A percentile compares a stretch with the other conserved stretches of the same genome.
phyloP scores from a whole-genome alignment of 2,329 filamentous ascomycete species.

The Rasamsonia emersonii region DNA sequence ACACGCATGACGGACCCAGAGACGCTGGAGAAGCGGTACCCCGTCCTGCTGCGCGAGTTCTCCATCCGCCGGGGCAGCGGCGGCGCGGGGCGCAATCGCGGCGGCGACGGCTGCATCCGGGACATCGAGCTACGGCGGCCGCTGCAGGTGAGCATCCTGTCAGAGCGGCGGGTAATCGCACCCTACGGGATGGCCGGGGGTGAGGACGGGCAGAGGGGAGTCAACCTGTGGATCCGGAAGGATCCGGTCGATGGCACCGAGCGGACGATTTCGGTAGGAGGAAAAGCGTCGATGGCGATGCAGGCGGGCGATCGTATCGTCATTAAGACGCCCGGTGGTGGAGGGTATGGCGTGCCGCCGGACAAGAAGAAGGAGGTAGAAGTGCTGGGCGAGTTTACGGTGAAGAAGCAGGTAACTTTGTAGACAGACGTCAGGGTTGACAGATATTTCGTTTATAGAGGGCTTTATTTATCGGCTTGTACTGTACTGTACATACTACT shows the following conservation, averaged over 20 bases:
- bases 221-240: conserved; percentile 80
- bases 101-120: conserved; percentile 67
- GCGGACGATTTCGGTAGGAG: conserved; percentile 50
- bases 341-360: conserved; percentile 28
- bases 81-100: conserved; percentile 57
- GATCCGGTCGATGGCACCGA: conserved; percentile 50
- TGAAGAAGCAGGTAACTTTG: too few species aligned
- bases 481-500: too few species aligned
- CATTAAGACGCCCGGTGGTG: conserved; percentile 48
- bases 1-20: conserved; percentile 78
- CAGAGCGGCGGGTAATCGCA: conserved; percentile 64
- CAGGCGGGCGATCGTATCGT: conserved; percentile 53
- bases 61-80: conserved; percentile 56
- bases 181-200: conserved; percentile 82
- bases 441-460: too few species aligned
- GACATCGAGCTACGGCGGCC: conserved; percentile 80
- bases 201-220: conserved; percentile 64
- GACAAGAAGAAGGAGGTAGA: conserved; percentile 26
- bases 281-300: conserved; percentile 55
- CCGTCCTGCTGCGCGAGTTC: conserved; percentile 66
- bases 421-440: too few species aligned
- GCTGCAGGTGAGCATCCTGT: conserved; percentile 71
- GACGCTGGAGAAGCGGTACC: conserved; percentile 72
- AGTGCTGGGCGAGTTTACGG: conserved; percentile 8
- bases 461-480: too few species aligned